Evolutionary conservation across 345 rosid genomes (phyloP), one percentile per base, ranked within the genome.

Genomic region (Salix caprea): DNA sequence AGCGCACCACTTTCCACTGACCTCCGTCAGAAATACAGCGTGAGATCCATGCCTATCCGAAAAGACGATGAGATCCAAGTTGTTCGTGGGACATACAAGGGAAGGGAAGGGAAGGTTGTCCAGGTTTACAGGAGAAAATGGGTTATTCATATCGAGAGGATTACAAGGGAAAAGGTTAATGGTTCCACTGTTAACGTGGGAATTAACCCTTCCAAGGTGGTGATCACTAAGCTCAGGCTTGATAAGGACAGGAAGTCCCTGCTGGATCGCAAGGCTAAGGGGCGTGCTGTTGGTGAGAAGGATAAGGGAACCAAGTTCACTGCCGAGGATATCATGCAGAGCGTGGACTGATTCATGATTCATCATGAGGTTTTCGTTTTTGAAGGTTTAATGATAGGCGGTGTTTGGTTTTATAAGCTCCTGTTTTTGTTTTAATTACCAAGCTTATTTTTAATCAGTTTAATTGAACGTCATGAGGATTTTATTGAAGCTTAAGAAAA

Each of bases 41-140:
- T 91, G 23, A 76, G 94, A 77, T 91, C 97, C 34, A 89, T 91
- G 91, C 94, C 94, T 26, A 84, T 90, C 12, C 92, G 94, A 58
- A 91, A 91, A 73, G 97, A 91, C 82, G 97, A 91, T 67, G 97
- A 91, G 84, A 92, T 91, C 0, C 94, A 89, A 87, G 87, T 91
- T 10, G 97, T 90, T 2, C 92, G 97, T 4, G 97, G 97, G 0
- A 90, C 97, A 1, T 91, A 79, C 89, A 91, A 90, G 70, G 97
- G 97, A 13, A 90, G 97, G 14, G 94, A 91, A 40, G 97, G 97
- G 2, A 91, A 91, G 73, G 92, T 91, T 0, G 94, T 91, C 3
- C 94, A 89, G 77, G 94, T 91, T 0, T 91, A 91, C 84, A 90
- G 94, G 44, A 83, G 89, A n/a, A 91, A 91, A 37, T 91, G 97